Evolutionary conservation across 139 green algal genomes (phyloP), one percentile per base, ranked within the genome.

Genomic region (Pseudopediastrum boryanum): DNA sequence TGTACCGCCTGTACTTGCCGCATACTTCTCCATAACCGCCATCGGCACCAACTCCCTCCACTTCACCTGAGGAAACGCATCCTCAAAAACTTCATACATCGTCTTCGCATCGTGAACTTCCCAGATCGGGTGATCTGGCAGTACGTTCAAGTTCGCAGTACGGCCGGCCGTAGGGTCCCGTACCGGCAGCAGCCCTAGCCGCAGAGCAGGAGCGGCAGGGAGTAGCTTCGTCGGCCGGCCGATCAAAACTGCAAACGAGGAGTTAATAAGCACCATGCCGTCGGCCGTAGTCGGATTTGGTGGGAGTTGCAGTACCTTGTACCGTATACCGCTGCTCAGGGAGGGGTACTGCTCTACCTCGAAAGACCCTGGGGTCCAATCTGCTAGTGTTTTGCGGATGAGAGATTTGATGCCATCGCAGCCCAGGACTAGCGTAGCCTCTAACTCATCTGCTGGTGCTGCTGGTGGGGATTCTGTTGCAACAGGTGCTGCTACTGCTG

Each of bases 221-320:
- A 39, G 25, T 31, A 16, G 10, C 38, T 36, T 19, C 3, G 48
- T 36, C 39, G 44, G 54, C 8, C 50, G 38, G 19, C 76, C 76
- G 25, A 38, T n/a, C 1, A 82, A 65, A 51, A 82, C 29, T 21
- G 46, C 62, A 29, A 82, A 82, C n/a, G 41, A 36, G 31, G 44
- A 38, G 65, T 82, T 82, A 51, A 27, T 33, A 8, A 82, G 64
- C 23, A 59, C 64, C 31, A 38, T 82, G 12, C 76, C 76, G 39
- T 69, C 76, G 7, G 33, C 31, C 64, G 76, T 63, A 2, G 38
- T 51, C 1, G 64, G 76, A 29, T 69, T 69, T 8, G 76, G 64
- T 4, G 76, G 76, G 2, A 82, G 50, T 65, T 69, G 76, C 39
- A 82, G 76, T 27, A 82, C 76, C 38, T 82, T 82, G 27, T 77